Conservation (phyloP, 1,139 yeast genomes). For the Pichia sp. region DNA sequence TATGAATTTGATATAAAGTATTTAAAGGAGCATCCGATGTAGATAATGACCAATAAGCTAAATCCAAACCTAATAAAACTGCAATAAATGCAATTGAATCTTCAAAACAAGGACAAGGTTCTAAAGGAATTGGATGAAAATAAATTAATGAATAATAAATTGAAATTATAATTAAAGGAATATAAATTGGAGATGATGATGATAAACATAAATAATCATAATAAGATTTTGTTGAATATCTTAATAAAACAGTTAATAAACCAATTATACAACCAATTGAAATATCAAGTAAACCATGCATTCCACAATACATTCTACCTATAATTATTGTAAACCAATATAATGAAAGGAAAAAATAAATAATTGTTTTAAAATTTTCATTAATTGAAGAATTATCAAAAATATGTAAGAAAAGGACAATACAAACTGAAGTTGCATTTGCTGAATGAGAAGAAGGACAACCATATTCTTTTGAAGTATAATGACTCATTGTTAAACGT, state of each 20-base stretch:
- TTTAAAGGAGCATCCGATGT: not conserved
- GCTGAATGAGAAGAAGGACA: conserved; percentile 93
- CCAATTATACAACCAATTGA: conserved; percentile 65
- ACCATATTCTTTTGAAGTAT: conserved; percentile 90
- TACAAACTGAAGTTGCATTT: conserved; percentile 77
- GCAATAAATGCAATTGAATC: conserved; percentile 94
- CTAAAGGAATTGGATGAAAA: conserved; percentile 80
- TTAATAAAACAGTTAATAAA: conserved; percentile 35
- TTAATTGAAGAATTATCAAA: conserved; percentile 32
- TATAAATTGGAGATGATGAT: conserved; percentile 12
- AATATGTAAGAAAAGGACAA: conserved; percentile 35
- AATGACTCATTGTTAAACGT: conserved; percentile 81
- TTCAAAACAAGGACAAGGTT: conserved; percentile 93
- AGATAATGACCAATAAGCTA: conserved; percentile 42
- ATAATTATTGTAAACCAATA: conserved; percentile 64
- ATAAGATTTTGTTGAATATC: conserved; percentile 32
- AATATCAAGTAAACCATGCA: conserved; percentile 91
- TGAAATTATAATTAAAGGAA: conserved; percentile 37
- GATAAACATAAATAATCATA: conserved; percentile 39
- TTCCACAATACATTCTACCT: conserved; percentile 92
- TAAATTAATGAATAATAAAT: conserved; percentile 43
- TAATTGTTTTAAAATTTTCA: conserved; percentile 15
- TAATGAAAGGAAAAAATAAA: conserved; percentile 24
- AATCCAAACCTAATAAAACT: conserved; percentile 70
- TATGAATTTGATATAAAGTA: conserved; percentile 4